phyloP scores from a whole-genome alignment of 305 asterid species.

The Salvia sclarea region DNA sequence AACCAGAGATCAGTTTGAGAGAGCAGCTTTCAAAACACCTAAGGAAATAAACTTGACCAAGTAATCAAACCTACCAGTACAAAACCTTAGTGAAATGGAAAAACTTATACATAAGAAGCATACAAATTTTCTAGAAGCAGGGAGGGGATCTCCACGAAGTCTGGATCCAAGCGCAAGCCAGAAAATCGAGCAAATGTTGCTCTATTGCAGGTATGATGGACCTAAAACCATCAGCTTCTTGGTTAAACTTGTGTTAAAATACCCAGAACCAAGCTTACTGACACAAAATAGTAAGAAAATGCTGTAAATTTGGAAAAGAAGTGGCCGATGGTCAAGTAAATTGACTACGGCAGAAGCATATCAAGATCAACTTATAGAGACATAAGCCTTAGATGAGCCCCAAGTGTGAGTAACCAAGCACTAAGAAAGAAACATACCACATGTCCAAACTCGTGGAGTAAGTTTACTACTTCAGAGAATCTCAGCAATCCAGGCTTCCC shows the following conservation, averaged over 20 bases:
- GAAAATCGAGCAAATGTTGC: conserved; percentile 87
- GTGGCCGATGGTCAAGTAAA: conserved; percentile 1
- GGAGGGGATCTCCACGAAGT: conserved; percentile 93
- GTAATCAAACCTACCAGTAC: not conserved
- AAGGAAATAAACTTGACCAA: conserved; percentile 19
- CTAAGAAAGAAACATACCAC: conserved; percentile 62
- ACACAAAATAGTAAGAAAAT: conserved; percentile 10
- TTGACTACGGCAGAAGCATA: not conserved
- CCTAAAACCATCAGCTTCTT: conserved; percentile 45
- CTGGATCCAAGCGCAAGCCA: conserved; percentile 93
- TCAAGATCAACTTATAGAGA: conserved; percentile 5
- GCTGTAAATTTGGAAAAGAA: not conserved
- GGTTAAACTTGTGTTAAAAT: conserved; percentile 10
- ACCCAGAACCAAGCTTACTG: not conserved
- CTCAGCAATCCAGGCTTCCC: conserved; percentile 71
- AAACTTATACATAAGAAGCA: conserved; percentile 1
- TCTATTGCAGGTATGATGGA: conserved; percentile 82
- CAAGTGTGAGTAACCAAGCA: not conserved
- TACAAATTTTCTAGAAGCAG: conserved; percentile 85
- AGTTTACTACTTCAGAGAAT: conserved; percentile 85
- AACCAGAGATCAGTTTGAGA: conserved; percentile 86
- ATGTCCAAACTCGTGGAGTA: conserved; percentile 93
- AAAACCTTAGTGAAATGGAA: not conserved
- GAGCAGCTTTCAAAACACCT: conserved; percentile 87
- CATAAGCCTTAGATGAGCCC: conserved; percentile 21